Evolutionary conservation across 768 basidiomycete species (phyloP).

Genomic region (Phanerodontia chrysosporium): DNA sequence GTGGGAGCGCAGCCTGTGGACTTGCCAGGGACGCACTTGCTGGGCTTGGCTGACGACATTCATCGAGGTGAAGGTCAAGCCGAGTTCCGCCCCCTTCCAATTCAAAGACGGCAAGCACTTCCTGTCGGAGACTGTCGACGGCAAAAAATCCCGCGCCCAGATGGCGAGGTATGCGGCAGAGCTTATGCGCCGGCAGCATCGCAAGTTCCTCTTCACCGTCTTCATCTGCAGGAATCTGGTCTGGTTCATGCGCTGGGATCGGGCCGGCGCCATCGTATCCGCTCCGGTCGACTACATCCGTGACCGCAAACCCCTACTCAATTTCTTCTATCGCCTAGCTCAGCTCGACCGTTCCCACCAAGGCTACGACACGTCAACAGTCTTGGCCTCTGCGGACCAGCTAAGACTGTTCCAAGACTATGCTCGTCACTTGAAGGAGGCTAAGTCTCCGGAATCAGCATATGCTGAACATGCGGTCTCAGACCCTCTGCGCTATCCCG

Average conservation of each 20-base stretch:
- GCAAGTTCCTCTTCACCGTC: neutral
- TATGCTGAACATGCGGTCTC: no score
- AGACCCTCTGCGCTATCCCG: no score
- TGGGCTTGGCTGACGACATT: no score
- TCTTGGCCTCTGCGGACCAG: neutral
- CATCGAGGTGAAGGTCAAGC: no score
- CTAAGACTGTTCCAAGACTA: neutral
- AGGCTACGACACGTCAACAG: neutral
- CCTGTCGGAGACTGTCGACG: no score
- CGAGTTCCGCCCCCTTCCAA: no score
- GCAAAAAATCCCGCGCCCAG: constrained; percentile 18
- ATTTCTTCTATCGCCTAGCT: neutral
- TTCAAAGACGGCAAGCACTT: no score
- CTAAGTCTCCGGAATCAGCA: no score
- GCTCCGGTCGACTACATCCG: neutral
- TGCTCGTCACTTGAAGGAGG: no score
- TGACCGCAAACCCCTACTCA: neutral
- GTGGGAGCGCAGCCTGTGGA: no score
- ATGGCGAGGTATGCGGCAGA: neutral
- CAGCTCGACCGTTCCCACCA: neutral
- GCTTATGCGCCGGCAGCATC: neutral
- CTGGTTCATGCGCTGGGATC: constrained; percentile 5
- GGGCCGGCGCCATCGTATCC: neutral
- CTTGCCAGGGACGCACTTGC: no score
- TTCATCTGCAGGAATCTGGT: neutral